Base-by-base conservation (phyloP, 1,284 basidiomycete genomes). In the Wolfiporia cocos region DNA sequence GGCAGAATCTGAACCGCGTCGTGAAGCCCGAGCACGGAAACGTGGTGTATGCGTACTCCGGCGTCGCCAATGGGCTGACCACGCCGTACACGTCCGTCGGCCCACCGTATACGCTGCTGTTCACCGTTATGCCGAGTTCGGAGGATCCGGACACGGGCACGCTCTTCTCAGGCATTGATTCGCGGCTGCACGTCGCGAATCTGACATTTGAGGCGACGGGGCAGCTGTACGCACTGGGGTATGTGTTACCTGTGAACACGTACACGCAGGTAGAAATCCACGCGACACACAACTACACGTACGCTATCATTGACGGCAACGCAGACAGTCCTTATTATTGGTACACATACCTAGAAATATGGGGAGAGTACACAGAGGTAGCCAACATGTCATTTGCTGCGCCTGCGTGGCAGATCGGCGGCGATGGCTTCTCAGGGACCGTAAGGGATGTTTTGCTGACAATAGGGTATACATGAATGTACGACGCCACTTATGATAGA, bases 371-470 rank as follows among this genome's bases (percentile, higher is more conserved):
- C 30, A 61, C 67, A 52, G 55, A 54, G 24, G 46, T 54, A 18
- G 67, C 62, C 26, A 71, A 71, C 42, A 69, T 71, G 65, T 70
- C 68, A 5, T 71, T 71, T 42, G 67, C 68, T 3, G 69, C 69
- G n/a, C 69, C 67, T 0, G 55, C 66, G 1, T 49, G 49, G 30
- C 50, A 48, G 4, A 58, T 71, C 19, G 65, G 69, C 0, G 58
- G 51, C n/a, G 44, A 54, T 2, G 62, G 57, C 12, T 55, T 55
- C n/a, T n/a, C n/a, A n/a, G n/a, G n/a, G n/a, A n/a, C n/a, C n/a
- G n/a, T n/a, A n/a, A n/a, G n/a, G n/a, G n/a, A n/a, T n/a, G n/a
- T n/a, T n/a, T n/a, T n/a, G n/a, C n/a, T n/a, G n/a, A n/a, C n/a
- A n/a, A n/a, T n/a, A n/a, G n/a, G n/a, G n/a, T n/a, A n/a, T n/a